Conservation (phyloP, 2,329 filamentous ascomycete genomes). For the Penicillium sp. region DNA sequence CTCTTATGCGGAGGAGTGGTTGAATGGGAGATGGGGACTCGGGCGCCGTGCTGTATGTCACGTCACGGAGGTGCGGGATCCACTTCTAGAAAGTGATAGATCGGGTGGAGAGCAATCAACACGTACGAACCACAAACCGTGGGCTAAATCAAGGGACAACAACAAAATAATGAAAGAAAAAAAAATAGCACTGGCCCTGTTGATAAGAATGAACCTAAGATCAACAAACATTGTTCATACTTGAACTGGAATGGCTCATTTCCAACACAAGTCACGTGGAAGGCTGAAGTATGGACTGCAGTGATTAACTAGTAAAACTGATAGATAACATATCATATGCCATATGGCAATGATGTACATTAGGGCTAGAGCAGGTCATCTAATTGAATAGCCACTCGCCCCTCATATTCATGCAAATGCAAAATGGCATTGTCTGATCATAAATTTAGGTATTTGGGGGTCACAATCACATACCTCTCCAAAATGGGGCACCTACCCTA, state of each 20-base stretch:
- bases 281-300: neutral
- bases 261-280: neutral
- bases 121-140: neutral
- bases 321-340: neutral
- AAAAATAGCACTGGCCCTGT: too few relatives aligned
- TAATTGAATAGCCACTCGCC: neutral
- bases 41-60: conserved; percentile 17
- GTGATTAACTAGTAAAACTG: neutral
- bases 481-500: neutral
- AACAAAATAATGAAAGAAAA: neutral
- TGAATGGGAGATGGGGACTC: conserved; percentile 6
- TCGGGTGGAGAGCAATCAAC: conserved; percentile 6
- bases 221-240: neutral
- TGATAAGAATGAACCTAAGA: neutral
- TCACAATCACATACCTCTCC: neutral
- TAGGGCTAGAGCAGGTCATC: neutral
- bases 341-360: neutral
- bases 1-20: conserved; percentile 1
- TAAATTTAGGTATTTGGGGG: neutral
- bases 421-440: neutral
- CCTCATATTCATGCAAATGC: neutral
- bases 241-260: neutral
- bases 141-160: neutral
- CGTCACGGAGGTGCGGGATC: conserved; percentile 21
- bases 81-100: conserved; percentile 18